These are phyloP conservation scores for Pichia sp. DNA, from an alignment of 1,139 yeast genomes.

Conservation along the genomic window DNA sequence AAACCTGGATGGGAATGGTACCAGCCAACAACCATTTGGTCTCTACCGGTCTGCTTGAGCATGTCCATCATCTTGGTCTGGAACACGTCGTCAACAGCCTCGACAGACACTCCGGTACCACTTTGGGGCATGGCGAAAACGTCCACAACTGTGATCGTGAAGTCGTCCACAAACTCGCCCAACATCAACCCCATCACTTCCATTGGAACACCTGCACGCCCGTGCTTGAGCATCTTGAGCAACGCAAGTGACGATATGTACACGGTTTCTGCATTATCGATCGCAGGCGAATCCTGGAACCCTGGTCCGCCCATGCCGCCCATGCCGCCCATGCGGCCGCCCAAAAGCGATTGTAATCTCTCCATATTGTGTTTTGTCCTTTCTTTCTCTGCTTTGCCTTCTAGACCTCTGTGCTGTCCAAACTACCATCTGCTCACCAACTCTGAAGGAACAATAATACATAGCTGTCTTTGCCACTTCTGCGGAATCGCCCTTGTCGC, in stretches of 20 bases:
- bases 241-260: slow-evolving; percentile 93
- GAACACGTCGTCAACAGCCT: slow-evolving; percentile 98
- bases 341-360: slow-evolving; percentile 30
- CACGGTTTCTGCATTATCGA: slow-evolving; percentile 94
- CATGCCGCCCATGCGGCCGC: slow-evolving; percentile 31
- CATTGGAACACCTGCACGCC: slow-evolving; percentile 99
- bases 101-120: slow-evolving; percentile 98
- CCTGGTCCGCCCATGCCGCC: slow-evolving; percentile 26
- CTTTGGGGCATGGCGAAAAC: slow-evolving; percentile 99
- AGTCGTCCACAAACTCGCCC: slow-evolving; percentile 97
- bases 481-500: not conserved
- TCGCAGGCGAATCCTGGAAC: slow-evolving; percentile 64
- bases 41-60: slow-evolving; percentile 97
- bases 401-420: too few species aligned
- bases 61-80: slow-evolving; percentile 99
- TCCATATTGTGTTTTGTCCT: slow-evolving; percentile 9
- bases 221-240: slow-evolving; percentile 94
- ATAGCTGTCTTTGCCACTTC: not conserved
- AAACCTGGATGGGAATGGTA: slow-evolving; percentile 99
- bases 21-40: slow-evolving; percentile 99
- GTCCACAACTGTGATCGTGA: slow-evolving; percentile 93
- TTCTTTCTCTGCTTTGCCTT: not conserved
- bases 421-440: too few species aligned
- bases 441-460: not conserved
- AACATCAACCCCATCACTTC: slow-evolving; percentile 99